phyloP scores from a whole-genome alignment of 352 stramenopile genomes.

The Blastocystis sp. region DNA sequence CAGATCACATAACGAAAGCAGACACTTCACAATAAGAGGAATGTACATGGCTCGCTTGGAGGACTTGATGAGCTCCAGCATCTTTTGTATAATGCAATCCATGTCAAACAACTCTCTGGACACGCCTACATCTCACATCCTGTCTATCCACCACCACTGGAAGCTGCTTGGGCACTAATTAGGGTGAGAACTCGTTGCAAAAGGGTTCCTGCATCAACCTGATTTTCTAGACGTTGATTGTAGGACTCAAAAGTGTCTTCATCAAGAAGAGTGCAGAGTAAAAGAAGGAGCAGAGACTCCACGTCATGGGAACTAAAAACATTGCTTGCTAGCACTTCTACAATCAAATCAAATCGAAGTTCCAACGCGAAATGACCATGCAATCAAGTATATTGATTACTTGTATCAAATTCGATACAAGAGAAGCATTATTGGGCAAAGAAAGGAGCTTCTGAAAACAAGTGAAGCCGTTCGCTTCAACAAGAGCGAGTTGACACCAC shows the following conservation, averaged over 20 bases:
- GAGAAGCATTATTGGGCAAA: background rate
- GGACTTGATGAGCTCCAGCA: background rate
- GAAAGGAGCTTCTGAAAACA: background rate
- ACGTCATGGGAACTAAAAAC: background rate
- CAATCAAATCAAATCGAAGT: background rate
- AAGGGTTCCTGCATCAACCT: background rate
- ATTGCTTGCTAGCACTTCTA: background rate
- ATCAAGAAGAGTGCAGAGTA: background rate
- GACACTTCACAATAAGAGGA: background rate
- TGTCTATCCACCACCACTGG: background rate
- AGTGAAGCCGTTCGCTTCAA: background rate
- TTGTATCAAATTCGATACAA: background rate
- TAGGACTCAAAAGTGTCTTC: background rate
- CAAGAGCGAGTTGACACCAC: background rate
- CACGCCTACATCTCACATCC: background rate
- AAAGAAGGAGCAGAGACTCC: background rate
- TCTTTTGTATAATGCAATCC: background rate
- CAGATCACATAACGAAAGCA: background rate
- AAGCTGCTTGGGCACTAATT: background rate
- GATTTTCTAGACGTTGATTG: background rate
- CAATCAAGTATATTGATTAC: background rate
- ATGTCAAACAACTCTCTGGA: background rate
- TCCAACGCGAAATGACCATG: background rate
- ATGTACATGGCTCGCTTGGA: background rate
- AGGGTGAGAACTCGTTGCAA: background rate